phyloP scores from a whole-genome alignment of 352 stramenopile genomes.

The Phytophthora fragariaefolia region DNA sequence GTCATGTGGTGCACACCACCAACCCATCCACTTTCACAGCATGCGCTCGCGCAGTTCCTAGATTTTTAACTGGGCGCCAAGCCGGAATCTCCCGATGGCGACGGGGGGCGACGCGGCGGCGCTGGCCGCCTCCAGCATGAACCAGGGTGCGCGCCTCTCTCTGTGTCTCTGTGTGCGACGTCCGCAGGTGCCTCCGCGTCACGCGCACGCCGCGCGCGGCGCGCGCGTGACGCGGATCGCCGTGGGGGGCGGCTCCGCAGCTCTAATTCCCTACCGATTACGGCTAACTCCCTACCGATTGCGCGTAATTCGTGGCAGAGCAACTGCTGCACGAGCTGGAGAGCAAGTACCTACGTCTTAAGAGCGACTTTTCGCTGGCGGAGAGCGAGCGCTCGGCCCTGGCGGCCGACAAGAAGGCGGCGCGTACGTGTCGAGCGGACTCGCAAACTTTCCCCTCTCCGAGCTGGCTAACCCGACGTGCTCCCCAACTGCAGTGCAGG shows the following conservation, averaged over 20 bases:
- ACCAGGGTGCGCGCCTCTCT: conserved; percentile 42
- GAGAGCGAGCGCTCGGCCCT: conserved; percentile 66
- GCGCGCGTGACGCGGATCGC: not conserved
- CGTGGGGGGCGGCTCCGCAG: no score
- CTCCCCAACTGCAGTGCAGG: conserved; percentile 36
- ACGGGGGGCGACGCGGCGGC: conserved; percentile 37
- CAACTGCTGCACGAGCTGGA: conserved; percentile 85
- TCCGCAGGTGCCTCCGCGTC: not conserved
- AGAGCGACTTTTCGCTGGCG: conserved; percentile 62
- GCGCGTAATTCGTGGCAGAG: conserved; percentile 40
- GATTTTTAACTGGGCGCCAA: conserved; percentile 24
- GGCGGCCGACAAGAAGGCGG: conserved; percentile 50
- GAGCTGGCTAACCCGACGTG: conserved; percentile 18
- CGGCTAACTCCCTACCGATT: no score
- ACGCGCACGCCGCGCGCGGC: no score
- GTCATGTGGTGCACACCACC: not conserved
- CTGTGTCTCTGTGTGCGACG: conserved; percentile 1
- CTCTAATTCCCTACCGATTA: no score
- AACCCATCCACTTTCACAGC: not conserved
- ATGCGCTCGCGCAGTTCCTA: not conserved
- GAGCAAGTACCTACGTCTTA: conserved; percentile 67
- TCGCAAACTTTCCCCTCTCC: no score
- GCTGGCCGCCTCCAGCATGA: conserved; percentile 47
- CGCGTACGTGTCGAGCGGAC: conserved; percentile 50
- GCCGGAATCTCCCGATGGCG: conserved; percentile 23